Evolutionary conservation across 164 flowering plant species (phyloP), one percentile per base, ranked within the genome.

Genomic region (Annona cherimola): DNA sequence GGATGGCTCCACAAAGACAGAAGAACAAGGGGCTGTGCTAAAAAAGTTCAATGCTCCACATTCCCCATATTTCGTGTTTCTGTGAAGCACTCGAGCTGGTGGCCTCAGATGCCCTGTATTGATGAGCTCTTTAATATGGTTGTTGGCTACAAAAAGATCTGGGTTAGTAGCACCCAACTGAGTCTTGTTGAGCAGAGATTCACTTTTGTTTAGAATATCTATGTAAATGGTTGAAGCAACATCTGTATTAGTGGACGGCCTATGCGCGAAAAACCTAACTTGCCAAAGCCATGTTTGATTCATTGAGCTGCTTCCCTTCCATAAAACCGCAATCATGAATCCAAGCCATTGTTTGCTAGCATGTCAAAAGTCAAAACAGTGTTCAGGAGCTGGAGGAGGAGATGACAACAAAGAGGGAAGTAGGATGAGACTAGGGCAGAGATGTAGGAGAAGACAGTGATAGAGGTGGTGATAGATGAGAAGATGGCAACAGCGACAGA

Each of bases 41-140:
- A 88, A 86, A 78, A 69, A 89, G 79, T 93, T 96, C 74, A 96
- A 96, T 83, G 97, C 91, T 57, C 92, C 93, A 16, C 88, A 93
- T 71, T 93, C 99, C 6, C 97, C 96, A 45, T 81, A 75, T 76
- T 93, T 92, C 85, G 90, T 96, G 88, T 96, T 96, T 79, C 96
- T 93, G 54, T 78, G 93, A 78, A 96, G 97, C 79, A 96, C 98
- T 63, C 97, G 97, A 70, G 98, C 97, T 73, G 98, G 99, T 16
- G 99, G 99, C 61, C 97, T 96, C 42, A 93, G 46, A 16, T 72
- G 66, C 16, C 92, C 92, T 1, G 64, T 54, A 75, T 82, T 82
- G 1, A 85, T 81, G 1, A 88, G 63, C 0, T 73, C 12, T 70
- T 81, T 90, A 26, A 93, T 42, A 26, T 68, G 79, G 12, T 77